A percentile compares a stretch with the other conserved stretches of the same genome.
Evolutionary conservation across 1,139 yeast species (phyloP).

Genomic region (Wickerhamomyces sp.): DNA sequence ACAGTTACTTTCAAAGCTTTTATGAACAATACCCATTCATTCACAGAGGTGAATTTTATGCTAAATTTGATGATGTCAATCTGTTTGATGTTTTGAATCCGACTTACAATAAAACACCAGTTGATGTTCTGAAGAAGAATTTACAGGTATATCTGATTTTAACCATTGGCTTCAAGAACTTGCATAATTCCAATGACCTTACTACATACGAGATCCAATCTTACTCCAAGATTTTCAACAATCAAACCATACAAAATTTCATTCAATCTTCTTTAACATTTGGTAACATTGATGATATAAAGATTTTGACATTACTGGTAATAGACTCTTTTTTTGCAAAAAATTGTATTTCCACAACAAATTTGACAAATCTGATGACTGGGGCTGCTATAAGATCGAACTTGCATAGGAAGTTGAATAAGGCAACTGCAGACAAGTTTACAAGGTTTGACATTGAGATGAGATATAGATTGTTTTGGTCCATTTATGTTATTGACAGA

Average conservation of each 20-base stretch:
- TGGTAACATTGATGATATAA: slow-evolving; percentile 17
- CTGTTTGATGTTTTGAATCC: slow-evolving; percentile 15
- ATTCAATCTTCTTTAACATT: slow-evolving; percentile 14
- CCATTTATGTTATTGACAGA: slow-evolving; percentile 18
- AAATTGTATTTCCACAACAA: slow-evolving; percentile 18
- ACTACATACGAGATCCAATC: slow-evolving; percentile 8
- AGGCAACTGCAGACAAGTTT: slow-evolving; percentile 5
- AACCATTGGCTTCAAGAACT: slow-evolving; percentile 17
- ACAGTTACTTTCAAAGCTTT: slow-evolving; percentile 13
- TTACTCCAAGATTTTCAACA: slow-evolving; percentile 5
- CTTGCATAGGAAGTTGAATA: slow-evolving; percentile 15
- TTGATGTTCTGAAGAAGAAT: slow-evolving; percentile 8
- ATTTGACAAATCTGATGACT: slow-evolving; percentile 15
- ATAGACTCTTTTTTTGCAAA: slow-evolving; percentile 17
- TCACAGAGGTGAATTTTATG: slow-evolving; percentile 10
- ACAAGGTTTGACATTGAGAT: slow-evolving; percentile 13
- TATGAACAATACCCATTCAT: slow-evolving; percentile 16
- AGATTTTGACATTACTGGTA: slow-evolving; percentile 14
- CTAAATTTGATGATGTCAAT: slow-evolving; percentile 9
- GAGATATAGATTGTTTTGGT: slow-evolving; percentile 20
- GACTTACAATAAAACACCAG: slow-evolving; percentile 2
- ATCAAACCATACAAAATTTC: slow-evolving; percentile 5
- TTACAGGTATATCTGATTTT: slow-evolving; percentile 15
- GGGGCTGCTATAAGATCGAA: slow-evolving; percentile 16
- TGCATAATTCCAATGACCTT: slow-evolving; percentile 8